A percentile compares a stretch with the other conserved stretches of the same genome.
Conservation (phyloP, 1,284 basidiomycete genomes). For the Flammula alnicola region DNA sequence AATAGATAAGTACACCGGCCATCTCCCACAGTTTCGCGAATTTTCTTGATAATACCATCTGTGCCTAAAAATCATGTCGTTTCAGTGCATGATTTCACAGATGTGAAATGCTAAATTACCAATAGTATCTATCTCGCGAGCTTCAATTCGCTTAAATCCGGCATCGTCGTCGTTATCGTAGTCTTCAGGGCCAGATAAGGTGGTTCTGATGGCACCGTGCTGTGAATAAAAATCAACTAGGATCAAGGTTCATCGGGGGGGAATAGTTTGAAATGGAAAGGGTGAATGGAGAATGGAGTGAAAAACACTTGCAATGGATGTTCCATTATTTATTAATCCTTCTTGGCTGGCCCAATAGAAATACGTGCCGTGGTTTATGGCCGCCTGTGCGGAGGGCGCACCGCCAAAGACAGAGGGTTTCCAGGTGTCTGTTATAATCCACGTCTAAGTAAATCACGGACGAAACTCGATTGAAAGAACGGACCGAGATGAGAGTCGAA, state of each 20-base stretch:
- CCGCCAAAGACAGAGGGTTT: conserved; percentile 74
- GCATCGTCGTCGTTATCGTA: conserved; percentile 70
- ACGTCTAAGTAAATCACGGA: background rate
- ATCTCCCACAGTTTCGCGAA: conserved; percentile 69
- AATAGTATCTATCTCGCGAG: conserved; percentile 76
- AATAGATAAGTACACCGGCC: conserved; percentile 75
- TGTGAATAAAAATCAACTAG: conserved; percentile 67
- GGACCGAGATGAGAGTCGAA: conserved; percentile 73
- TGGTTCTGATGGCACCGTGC: conserved; percentile 82
- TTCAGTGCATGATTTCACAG: background rate
- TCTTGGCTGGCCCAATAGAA: conserved; percentile 81
- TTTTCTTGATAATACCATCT: conserved; percentile 71
- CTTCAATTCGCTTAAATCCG: conserved; percentile 75
- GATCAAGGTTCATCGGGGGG: conserved; percentile 54
- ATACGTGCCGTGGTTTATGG: conserved; percentile 78
- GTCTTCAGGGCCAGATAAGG: conserved; percentile 71
- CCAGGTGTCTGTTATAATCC: conserved; percentile 59
- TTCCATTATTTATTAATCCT: conserved; percentile 74
- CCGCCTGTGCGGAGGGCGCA: conserved; percentile 66
- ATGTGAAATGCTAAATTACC: conserved; percentile 42
- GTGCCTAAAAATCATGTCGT: conserved; percentile 45
- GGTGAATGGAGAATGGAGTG: conserved; percentile 26
- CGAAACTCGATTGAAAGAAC: conserved; percentile 1
- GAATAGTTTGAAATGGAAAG: conserved; percentile 27
- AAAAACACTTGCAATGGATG: conserved; percentile 77